Evolutionary conservation across 1,139 yeast genomes (phyloP), one percentile per base, ranked within the genome.

Genomic region (Taphrina populina): DNA sequence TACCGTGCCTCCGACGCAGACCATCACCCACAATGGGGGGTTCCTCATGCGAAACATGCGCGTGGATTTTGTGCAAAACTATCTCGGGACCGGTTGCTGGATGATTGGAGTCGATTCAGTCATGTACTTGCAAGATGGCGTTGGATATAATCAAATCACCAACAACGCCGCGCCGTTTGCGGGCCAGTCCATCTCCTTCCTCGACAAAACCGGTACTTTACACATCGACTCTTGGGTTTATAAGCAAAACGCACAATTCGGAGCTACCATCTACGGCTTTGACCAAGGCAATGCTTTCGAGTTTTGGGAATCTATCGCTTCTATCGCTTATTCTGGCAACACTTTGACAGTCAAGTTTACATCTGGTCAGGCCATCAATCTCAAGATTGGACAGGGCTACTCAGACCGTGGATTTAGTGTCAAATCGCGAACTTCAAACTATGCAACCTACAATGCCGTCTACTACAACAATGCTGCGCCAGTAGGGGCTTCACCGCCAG

Each of bases 21-120:
- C 30, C 15, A 34, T 45, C 35, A 34, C 40, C 35, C 23, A 45
- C 41, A 45, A 45, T 26, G 52, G 52, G 11, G 52, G 40, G 1
- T 34, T 45, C 52, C 41, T 45, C 10, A 33, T 45, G 8, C 30
- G 52, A 17, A 19, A 23, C 34, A 34, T 32, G 26, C 8, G 41
- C 17, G 40, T 45, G 6, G 52, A 45, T 6, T 23, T 45, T 26
- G 15, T 33, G 40, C 52, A 45, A 7, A 45, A 45, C 26, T 45
- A 27, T 21, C 52, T 45, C 26, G 52, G 52, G 13, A 35, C 21
- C 24, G 52, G 52, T 15, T 45, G 52, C 35, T 45, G 40, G 41
- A 45, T 45, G 29, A 26, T 45, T 19, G 41, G 40, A 7, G 11
- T 34, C 32, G 17, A 34, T 17, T 33, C 52, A 19, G 27, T 19